A percentile compares a stretch with the other conserved stretches of the same genome.
Evolutionary conservation across 2,329 filamentous ascomycete species (phyloP).

Genomic region (Madurella mycetomatis): DNA sequence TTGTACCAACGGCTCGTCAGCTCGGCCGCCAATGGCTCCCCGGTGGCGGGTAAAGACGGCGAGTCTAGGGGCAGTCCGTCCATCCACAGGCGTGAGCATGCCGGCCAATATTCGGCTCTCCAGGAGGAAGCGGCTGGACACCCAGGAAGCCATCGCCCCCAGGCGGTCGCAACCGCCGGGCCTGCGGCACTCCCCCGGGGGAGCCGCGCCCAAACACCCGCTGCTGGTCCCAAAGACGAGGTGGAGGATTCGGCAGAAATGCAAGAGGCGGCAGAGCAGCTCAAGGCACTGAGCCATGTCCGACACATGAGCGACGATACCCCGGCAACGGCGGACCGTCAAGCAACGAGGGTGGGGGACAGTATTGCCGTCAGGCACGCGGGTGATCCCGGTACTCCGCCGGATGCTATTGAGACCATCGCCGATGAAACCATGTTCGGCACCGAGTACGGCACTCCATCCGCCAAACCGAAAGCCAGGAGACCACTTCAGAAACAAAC

Average conservation of each 20-base stretch:
- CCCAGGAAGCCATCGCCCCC: conserved; percentile 14
- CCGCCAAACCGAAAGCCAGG: conserved; percentile 40
- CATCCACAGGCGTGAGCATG: conserved; percentile 16
- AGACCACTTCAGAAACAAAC: conserved; percentile 45
- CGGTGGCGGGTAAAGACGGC: conserved; percentile 46
- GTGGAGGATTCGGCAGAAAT: conserved; percentile 64
- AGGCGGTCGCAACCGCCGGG: conserved; percentile 1
- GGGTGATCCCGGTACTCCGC: conserved; percentile 40
- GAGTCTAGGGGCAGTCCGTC: conserved; percentile 44
- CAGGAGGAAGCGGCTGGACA: conserved; percentile 23
- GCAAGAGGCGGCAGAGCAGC: conserved; percentile 63
- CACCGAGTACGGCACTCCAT: conserved; percentile 33
- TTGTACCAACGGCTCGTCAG: conserved; percentile 57
- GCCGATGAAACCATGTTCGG: conserved; percentile 37
- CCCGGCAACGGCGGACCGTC: conserved; percentile 31
- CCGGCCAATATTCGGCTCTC: conserved; percentile 18
- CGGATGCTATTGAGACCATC: conserved; percentile 37
- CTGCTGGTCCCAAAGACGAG: conserved; percentile 40
- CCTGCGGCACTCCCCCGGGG: conserved; percentile 13
- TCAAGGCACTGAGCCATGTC: conserved; percentile 62
- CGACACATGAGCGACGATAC: conserved; percentile 50
- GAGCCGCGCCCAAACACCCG: conserved; percentile 30
- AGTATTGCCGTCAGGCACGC: conserved; percentile 30
- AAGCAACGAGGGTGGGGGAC: conserved; percentile 24
- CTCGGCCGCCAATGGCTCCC: conserved; percentile 39